phyloP scores from a whole-genome alignment of 179 eudicot species.

The Beta corolliflora region DNA sequence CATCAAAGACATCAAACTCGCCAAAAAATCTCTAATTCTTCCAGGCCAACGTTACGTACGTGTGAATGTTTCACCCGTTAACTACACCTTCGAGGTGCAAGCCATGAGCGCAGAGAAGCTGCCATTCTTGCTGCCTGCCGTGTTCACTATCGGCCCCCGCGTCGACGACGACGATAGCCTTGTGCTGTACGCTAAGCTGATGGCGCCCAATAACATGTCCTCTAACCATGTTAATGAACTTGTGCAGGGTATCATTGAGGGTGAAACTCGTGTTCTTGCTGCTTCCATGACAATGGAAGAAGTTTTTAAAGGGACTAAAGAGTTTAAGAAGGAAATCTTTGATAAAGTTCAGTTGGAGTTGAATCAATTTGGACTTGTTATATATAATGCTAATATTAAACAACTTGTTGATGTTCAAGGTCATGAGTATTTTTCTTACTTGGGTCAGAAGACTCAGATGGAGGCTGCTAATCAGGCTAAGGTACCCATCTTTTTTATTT shows the following conservation, averaged over 20 bases:
- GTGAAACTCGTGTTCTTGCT: constrained; percentile 43
- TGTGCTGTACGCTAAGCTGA: constrained; percentile 34
- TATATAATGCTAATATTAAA: constrained; percentile 50
- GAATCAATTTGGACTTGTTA: constrained; percentile 41
- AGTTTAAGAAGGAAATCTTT: constrained; percentile 41
- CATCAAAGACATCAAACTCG: constrained; percentile 24
- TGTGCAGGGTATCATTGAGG: constrained; percentile 46
- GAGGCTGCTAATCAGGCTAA: constrained; percentile 51
- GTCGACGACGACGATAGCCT: constrained; percentile 26
- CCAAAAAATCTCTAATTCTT: constrained; percentile 24
- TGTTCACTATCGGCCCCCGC: constrained; percentile 44
- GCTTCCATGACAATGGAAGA: constrained; percentile 53
- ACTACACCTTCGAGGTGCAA: constrained; percentile 35
- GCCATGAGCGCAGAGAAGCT: constrained; percentile 36
- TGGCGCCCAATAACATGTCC: constrained; percentile 40
- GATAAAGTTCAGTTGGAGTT: constrained; percentile 48
- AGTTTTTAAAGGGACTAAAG: constrained; percentile 41
- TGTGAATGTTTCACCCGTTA: constrained; percentile 25
- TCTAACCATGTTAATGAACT: constrained; percentile 39
- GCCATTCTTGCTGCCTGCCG: constrained; percentile 41
- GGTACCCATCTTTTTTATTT: background rate
- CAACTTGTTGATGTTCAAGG: constrained; percentile 46
- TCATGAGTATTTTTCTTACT: constrained; percentile 47
- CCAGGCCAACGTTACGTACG: constrained; percentile 24
- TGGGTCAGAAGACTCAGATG: constrained; percentile 51